A percentile compares a stretch with the other conserved stretches of the same genome.
Conservation (phyloP, 352 stramenopile genomes). For the Phytophthora rubi region DNA sequence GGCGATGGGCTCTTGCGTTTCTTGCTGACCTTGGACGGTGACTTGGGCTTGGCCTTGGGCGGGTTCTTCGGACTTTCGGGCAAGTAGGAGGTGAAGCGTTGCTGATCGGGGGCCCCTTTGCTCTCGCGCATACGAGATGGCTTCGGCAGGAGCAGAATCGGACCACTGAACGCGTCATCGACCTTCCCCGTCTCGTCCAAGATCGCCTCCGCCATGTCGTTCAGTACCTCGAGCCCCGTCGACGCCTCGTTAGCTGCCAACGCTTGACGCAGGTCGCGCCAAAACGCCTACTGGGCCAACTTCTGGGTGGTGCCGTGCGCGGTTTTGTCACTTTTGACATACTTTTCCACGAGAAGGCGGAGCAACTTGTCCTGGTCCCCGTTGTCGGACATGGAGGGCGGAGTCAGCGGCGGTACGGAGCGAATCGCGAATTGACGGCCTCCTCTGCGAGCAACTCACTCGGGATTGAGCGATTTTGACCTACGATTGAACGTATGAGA, state of each 20-base stretch:
- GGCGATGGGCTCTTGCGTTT: neutral
- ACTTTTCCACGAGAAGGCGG: no score
- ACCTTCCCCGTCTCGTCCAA: neutral
- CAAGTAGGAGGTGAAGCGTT: neutral
- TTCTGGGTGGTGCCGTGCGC: no score
- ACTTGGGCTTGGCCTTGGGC: neutral
- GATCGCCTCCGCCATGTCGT: neutral
- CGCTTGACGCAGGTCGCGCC: neutral
- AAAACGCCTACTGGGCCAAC: neutral
- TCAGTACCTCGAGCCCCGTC: neutral
- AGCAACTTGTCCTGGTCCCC: no score
- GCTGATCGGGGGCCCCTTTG: neutral
- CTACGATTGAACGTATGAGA: no score
- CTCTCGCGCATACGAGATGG: neutral
- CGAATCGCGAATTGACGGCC: no score
- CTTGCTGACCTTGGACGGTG: neutral
- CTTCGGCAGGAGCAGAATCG: neutral
- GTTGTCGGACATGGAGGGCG: no score
- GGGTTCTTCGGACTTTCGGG: neutral
- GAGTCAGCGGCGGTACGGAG: no score
- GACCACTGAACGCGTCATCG: neutral
- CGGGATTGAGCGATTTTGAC: no score
- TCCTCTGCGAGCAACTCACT: no score
- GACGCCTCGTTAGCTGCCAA: neutral
- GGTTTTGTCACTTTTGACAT: no score